Evolutionary conservation across 2,329 filamentous ascomycete species (phyloP).

Genomic region (Emericellopsis cladophorae): DNA sequence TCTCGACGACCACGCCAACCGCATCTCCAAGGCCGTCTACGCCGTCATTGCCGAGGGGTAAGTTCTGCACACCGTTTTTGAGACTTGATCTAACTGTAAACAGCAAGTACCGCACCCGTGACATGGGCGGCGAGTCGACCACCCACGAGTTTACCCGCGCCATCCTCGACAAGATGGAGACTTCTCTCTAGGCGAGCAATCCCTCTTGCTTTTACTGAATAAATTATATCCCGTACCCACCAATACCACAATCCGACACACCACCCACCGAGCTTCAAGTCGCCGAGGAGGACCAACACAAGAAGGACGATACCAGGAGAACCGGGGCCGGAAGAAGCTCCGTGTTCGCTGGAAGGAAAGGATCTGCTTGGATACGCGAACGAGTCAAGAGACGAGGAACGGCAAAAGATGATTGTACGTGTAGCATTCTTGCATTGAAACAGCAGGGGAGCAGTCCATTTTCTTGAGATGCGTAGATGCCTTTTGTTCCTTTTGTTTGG

Average conservation of each 20-base stretch:
- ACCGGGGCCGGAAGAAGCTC: too few relatives aligned
- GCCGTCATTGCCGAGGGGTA: conserved; percentile 79
- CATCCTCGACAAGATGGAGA: conserved; percentile 92
- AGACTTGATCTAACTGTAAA: conserved; percentile 24
- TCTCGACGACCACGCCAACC: conserved; percentile 95
- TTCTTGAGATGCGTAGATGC: too few relatives aligned
- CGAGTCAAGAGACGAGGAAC: background rate
- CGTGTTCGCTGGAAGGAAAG: too few relatives aligned
- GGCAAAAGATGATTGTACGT: background rate
- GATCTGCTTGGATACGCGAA: too few relatives aligned
- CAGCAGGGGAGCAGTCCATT: too few relatives aligned
- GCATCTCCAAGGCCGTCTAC: conserved; percentile 80
- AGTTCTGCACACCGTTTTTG: conserved; percentile 19
- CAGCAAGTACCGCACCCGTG: conserved; percentile 77
- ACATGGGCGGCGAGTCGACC: conserved; percentile 85
- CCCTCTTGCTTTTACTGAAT: too few relatives aligned
- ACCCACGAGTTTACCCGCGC: conserved; percentile 94
- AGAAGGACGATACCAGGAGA: too few relatives aligned
- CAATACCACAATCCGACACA: too few relatives aligned
- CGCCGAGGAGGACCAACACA: too few relatives aligned
- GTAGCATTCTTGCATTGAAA: background rate
- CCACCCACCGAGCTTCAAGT: too few relatives aligned
- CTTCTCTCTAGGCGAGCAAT: conserved; percentile 17
- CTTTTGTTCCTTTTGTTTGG: background rate
- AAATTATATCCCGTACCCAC: too few relatives aligned